Percentiles rank a stretch among this genome's conserved stretches.
phyloP scores from a whole-genome alignment of 2,329 filamentous ascomycete genomes.

The Xenosphaeropsis pyriputrescens region DNA sequence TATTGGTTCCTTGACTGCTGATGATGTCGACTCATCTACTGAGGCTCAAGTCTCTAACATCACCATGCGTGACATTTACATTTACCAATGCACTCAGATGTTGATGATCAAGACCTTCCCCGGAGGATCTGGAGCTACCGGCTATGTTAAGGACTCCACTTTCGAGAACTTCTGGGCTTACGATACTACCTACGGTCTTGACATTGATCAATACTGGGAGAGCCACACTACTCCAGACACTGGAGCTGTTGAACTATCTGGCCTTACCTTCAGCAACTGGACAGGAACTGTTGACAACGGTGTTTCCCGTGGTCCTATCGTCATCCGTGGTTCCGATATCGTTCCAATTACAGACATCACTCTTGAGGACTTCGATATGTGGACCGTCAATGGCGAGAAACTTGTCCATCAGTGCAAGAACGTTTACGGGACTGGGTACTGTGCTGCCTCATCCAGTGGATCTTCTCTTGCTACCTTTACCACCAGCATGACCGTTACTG shows the following conservation, averaged over 20 bases:
- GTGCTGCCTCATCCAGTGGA: constrained; percentile 1
- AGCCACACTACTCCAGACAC: constrained; percentile 3
- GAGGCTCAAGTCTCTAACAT: constrained; percentile 7
- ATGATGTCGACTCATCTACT: not conserved
- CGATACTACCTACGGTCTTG: constrained; percentile 10
- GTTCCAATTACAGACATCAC: constrained; percentile 6
- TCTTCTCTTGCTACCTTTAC: constrained; percentile 2
- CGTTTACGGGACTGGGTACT: constrained; percentile 7
- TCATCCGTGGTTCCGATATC: constrained; percentile 5
- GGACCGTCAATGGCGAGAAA: constrained; percentile 4
- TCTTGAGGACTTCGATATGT: constrained; percentile 6
- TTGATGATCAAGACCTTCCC: constrained; percentile 21
- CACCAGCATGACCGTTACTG: constrained; percentile 2
- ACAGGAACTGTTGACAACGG: constrained; percentile 8
- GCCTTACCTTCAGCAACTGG: constrained; percentile 6
- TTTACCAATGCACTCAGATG: not conserved
- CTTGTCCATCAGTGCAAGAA: constrained; percentile 5
- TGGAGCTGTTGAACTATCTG: constrained; percentile 3
- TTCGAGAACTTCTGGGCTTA: constrained; percentile 17
- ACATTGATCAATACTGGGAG: not conserved
- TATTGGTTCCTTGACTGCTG: constrained; percentile 6
- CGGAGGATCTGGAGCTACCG: constrained; percentile 17
- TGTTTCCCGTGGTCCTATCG: constrained; percentile 4
- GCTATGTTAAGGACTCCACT: constrained; percentile 20
- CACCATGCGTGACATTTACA: constrained; percentile 8